Conservation (phyloP, 2,329 filamentous ascomycete species). For the Pseudocercospora eumusae region DNA sequence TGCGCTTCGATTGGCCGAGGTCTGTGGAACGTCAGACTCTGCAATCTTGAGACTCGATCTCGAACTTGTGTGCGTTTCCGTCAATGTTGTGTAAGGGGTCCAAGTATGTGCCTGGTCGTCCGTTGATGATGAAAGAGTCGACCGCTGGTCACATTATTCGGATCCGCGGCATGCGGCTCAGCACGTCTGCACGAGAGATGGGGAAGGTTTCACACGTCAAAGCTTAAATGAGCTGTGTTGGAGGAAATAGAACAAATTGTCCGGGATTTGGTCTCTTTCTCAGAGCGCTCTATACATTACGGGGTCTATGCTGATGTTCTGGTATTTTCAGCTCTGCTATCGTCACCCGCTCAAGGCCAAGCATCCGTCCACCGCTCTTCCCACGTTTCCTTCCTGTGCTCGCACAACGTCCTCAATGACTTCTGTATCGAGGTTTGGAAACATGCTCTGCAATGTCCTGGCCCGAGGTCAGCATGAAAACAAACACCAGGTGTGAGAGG, state of each 20-base stretch:
- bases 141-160: background rate
- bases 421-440: slow-evolving; percentile 89
- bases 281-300: slow-evolving; percentile 8
- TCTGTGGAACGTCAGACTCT: background rate
- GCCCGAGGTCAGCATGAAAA: slow-evolving; percentile 9
- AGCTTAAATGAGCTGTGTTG: background rate
- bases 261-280: background rate
- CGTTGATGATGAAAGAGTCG: background rate
- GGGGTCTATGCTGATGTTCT: slow-evolving; percentile 7
- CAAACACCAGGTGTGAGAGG: background rate
- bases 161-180: background rate
- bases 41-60: background rate
- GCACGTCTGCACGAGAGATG: background rate
- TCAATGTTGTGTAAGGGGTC: background rate
- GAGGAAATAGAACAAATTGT: background rate
- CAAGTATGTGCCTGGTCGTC: background rate
- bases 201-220: background rate
- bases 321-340: slow-evolving; percentile 7
- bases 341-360: slow-evolving; percentile 44
- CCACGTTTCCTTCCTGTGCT: slow-evolving; percentile 78
- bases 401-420: slow-evolving; percentile 96
- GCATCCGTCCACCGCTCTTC: slow-evolving; percentile 52
- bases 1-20: background rate
- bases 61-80: background rate
- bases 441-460: slow-evolving; percentile 87